Conservation (phyloP, 139 green algal species). For the Nannochloris sp. region DNA sequence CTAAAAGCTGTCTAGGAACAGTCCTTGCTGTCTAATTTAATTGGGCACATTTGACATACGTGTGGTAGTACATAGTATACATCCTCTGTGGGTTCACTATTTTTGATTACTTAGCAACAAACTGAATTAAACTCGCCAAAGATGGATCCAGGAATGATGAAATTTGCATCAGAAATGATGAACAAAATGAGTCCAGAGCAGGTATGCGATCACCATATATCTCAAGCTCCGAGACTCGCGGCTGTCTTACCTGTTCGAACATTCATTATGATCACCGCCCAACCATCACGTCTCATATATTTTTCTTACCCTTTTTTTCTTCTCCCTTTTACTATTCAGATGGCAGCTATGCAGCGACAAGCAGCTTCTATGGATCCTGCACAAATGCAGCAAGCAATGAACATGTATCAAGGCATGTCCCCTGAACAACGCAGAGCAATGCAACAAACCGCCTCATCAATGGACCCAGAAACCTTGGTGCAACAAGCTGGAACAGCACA, state of each 20-base stretch:
- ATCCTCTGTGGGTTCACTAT: too few relatives aligned
- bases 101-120: too few relatives aligned
- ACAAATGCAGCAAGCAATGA: constrained; percentile 30
- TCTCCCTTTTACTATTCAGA: constrained; percentile 6
- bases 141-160: constrained; percentile 28
- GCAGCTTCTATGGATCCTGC: constrained; percentile 19
- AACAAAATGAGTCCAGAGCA: constrained; percentile 36
- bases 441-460: not conserved
- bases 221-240: too few relatives aligned
- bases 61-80: too few relatives aligned
- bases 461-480: constrained; percentile 9
- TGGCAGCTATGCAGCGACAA: constrained; percentile 31
- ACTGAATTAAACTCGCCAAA: not conserved
- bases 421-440: constrained; percentile 8
- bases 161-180: constrained; percentile 31
- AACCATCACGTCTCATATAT: not conserved
- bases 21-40: too few relatives aligned
- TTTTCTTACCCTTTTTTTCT: not conserved
- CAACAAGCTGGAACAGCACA: not conserved
- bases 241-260: too few relatives aligned
- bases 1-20: too few relatives aligned
- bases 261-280: too few relatives aligned
- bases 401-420: constrained; percentile 2
- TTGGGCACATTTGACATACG: too few relatives aligned
- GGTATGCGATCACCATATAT: too few relatives aligned